A percentile compares a stretch with the other conserved stretches of the same genome.
Evolutionary conservation across 2,329 filamentous ascomycete genomes (phyloP).

Genomic region (Colletotrichum gloeosporioides): DNA sequence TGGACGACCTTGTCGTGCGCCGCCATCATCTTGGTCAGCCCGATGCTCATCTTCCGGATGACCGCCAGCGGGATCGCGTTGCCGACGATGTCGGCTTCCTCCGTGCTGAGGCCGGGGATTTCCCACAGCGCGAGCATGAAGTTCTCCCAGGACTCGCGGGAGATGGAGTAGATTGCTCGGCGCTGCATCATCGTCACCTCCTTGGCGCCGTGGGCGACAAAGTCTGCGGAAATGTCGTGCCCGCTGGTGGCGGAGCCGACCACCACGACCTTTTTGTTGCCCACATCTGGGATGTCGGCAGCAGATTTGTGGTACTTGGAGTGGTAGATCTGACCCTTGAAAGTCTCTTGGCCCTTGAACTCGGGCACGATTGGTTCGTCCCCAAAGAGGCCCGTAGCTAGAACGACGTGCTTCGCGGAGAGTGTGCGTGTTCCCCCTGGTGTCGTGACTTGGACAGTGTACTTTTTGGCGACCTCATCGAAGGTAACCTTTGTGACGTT

Average conservation of each 20-base stretch:
- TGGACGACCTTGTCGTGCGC: constrained; percentile 46
- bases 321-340: constrained; percentile 49
- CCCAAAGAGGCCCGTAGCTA: constrained; percentile 50
- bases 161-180: constrained; percentile 54
- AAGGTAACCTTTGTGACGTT: constrained; percentile 42
- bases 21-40: constrained; percentile 43
- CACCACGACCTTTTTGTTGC: constrained; percentile 48
- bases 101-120: constrained; percentile 44
- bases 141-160: constrained; percentile 42
- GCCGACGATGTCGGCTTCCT: constrained; percentile 54
- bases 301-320: constrained; percentile 47
- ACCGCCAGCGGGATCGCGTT: constrained; percentile 53
- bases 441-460: constrained; percentile 37
- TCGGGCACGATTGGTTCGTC: constrained; percentile 42
- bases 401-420: constrained; percentile 49
- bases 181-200: constrained; percentile 60
- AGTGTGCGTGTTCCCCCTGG: constrained; percentile 28
- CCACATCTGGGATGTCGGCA: constrained; percentile 27
- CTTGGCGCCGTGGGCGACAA: constrained; percentile 48
- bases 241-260: constrained; percentile 55
- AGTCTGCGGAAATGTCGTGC: constrained; percentile 57
- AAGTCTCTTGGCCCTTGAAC: constrained; percentile 42
- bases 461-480: constrained; percentile 39
- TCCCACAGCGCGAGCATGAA: constrained; percentile 44
- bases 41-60: constrained; percentile 47